These are phyloP conservation scores for Colletotrichum acutatum DNA, from an alignment of 2,329 filamentous ascomycete species.

Conservation along the genomic window DNA sequence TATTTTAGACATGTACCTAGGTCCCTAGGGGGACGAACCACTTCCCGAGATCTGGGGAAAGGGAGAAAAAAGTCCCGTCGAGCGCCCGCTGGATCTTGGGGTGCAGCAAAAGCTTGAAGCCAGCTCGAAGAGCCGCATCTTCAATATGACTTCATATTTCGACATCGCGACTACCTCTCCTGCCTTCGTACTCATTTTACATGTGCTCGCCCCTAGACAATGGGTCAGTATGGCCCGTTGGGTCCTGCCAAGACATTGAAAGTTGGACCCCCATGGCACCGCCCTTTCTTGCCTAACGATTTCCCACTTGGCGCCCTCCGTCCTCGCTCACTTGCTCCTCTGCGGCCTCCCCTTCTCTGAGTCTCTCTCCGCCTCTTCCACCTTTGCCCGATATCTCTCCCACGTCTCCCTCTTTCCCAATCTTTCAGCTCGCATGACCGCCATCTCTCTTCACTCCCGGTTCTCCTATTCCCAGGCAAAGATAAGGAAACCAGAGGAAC, in stretches of 20 bases:
- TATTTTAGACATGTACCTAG: not conserved
- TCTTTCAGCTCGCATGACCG: not conserved
- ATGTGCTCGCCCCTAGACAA: too few species aligned
- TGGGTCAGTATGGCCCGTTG: not conserved
- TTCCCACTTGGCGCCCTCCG: conserved; percentile 17
- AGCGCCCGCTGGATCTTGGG: not conserved
- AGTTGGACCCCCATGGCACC: not conserved
- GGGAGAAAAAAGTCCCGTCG: too few species aligned
- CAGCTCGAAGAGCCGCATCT: conserved; percentile 10
- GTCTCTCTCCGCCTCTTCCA: not conserved
- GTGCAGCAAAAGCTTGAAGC: conserved; percentile 2
- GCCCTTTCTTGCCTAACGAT: conserved; percentile 2
- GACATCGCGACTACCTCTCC: not conserved
- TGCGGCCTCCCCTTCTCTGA: not conserved
- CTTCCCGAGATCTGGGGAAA: conserved; percentile 29
- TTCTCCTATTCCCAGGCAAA: not conserved
- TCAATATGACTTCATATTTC: conserved; percentile 8
- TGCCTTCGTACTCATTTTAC: too few species aligned
- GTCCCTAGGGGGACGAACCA: not conserved
- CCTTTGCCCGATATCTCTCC: not conserved
- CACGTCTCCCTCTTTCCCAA: not conserved
- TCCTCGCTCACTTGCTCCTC: not conserved
- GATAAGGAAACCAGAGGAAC: not conserved
- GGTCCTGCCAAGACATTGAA: conserved; percentile 13
- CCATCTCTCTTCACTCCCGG: not conserved